Conservation (phyloP, 148 eudicot species). For the Drosera capensis region DNA sequence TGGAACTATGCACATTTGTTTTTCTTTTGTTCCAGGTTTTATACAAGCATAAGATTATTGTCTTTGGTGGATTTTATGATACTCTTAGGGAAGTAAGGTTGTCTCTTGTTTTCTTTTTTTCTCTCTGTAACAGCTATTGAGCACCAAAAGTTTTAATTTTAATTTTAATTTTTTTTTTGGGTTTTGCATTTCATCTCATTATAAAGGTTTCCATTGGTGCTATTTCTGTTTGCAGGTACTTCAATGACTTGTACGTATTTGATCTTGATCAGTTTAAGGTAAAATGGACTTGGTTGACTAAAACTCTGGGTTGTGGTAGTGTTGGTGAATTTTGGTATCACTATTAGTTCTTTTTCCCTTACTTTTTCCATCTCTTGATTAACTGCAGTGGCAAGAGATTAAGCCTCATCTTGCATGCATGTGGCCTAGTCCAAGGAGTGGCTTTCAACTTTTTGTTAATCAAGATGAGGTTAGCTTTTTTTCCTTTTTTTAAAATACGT, state of each 20-base stretch:
- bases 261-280: conserved; percentile 98
- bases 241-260: conserved; percentile 80
- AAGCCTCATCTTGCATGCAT: conserved; percentile 74
- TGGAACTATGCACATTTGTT: not conserved
- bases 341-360: no score
- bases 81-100: conserved; percentile 99
- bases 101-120: conserved; percentile 5
- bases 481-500: not conserved
- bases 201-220: not conserved
- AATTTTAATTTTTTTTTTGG: not conserved
- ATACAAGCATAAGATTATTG: conserved; percentile 93
- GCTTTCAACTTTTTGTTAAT: conserved; percentile 78
- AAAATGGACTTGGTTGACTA: not conserved
- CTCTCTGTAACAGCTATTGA: conserved; percentile 2
- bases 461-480: conserved; percentile 73
- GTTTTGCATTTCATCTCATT: not conserved
- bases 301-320: not conserved
- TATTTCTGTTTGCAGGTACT: conserved; percentile 44
- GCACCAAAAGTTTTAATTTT: not conserved
- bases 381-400: conserved; percentile 86
- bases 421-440: conserved; percentile 98
- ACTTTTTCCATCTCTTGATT: no score
- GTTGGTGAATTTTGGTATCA: no score
- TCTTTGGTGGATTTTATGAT: conserved; percentile 97
- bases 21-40: conserved; percentile 41